phyloP scores from a whole-genome alignment of 345 rosid species.

The Euphorbia lathyris region DNA sequence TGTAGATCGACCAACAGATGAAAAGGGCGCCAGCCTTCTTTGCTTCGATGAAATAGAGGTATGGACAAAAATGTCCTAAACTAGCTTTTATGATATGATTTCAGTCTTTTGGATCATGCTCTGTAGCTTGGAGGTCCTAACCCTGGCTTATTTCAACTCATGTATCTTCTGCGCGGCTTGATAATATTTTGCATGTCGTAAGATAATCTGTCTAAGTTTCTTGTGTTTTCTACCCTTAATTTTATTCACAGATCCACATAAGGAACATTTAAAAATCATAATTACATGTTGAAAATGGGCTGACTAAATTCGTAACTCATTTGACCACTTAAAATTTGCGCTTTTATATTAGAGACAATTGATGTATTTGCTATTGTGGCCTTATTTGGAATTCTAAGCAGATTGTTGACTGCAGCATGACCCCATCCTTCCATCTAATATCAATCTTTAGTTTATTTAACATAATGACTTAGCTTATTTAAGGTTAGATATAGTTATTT shows the following conservation, averaged over 20 bases:
- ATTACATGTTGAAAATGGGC: background rate
- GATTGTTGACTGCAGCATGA: conserved; percentile 69
- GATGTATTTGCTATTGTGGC: conserved; percentile 97
- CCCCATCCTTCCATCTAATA: no score
- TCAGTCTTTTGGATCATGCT: background rate
- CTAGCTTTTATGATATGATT: conserved; percentile 4
- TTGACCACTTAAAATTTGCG: conserved; percentile 24
- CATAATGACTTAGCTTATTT: no score
- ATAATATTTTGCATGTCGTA: conserved; percentile 2
- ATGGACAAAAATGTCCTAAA: conserved; percentile 6
- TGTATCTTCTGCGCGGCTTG: background rate
- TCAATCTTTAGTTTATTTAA: no score
- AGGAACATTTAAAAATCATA: background rate
- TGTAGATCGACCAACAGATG: conserved; percentile 46
- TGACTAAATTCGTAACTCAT: conserved; percentile 16
- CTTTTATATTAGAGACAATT: conserved; percentile 65
- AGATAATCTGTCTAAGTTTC: background rate
- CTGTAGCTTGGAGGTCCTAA: background rate
- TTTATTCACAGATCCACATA: background rate
- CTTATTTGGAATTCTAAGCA: conserved; percentile 95
- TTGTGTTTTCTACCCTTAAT: background rate
- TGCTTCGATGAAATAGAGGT: no score
- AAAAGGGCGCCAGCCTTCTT: no score
- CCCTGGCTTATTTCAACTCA: background rate
- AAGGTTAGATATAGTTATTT: no score